These are phyloP conservation scores for Saccharomyces uvarum DNA, from an alignment of 1,139 yeast species.

Conservation along the genomic window DNA sequence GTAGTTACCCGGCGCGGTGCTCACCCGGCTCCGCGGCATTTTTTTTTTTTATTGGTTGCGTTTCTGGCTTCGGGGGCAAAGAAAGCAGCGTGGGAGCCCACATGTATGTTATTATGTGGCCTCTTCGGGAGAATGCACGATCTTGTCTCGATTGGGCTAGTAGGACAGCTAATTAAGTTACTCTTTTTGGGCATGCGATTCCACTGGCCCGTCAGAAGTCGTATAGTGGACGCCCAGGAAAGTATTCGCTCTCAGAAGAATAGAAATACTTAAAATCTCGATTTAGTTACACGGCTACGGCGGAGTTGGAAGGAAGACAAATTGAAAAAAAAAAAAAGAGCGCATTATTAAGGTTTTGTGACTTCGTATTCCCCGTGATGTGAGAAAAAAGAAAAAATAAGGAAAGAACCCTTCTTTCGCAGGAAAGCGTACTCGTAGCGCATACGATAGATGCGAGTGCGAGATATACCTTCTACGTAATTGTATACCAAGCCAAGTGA, in stretches of 20 bases:
- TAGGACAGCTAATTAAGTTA: not conserved
- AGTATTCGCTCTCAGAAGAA: not conserved
- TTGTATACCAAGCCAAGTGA: not conserved
- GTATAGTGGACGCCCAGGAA: not conserved
- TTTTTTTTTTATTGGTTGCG: not conserved
- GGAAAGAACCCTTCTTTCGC: not conserved
- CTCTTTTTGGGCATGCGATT: not conserved
- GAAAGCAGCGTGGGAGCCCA: not conserved
- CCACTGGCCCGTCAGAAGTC: not conserved
- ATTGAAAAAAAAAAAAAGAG: not conserved
- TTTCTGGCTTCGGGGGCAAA: not conserved
- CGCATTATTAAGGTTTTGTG: not conserved
- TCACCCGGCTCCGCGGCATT: not conserved
- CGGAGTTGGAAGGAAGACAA: not conserved
- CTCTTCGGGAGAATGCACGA: not conserved
- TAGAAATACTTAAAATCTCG: not conserved
- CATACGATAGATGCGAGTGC: not conserved
- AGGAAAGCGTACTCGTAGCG: not conserved
- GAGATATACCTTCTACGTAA: not conserved
- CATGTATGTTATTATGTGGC: not conserved
- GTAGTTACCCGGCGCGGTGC: not conserved
- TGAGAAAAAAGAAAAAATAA: not conserved
- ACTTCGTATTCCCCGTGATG: not conserved
- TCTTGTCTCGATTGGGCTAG: not conserved
- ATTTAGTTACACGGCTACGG: not conserved